Evolutionary conservation across 768 basidiomycete genomes (phyloP).

Genomic region (Omphalotus guepiniiformis): DNA sequence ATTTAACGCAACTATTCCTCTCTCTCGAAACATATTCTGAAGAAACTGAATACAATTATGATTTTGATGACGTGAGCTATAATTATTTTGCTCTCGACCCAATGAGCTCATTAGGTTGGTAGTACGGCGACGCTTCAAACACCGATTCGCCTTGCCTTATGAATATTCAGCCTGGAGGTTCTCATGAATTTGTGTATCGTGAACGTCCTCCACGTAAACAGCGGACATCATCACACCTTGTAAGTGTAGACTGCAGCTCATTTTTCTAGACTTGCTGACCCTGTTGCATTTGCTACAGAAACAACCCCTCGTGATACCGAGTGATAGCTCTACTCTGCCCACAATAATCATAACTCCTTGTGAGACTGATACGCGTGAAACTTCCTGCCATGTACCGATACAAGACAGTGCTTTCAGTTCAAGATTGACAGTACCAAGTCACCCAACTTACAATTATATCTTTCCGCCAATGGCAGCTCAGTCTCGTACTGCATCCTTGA

Average conservation of each 20-base stretch:
- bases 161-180: not conserved
- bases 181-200: not conserved
- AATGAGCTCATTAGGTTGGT: too few relatives aligned
- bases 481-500: not conserved
- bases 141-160: not conserved
- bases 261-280: not conserved
- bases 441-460: constrained; percentile 41
- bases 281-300: not conserved
- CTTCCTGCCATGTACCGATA: constrained; percentile 42
- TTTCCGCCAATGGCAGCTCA: constrained; percentile 18
- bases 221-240: not conserved
- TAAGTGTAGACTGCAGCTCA: not conserved
- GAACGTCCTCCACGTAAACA: constrained; percentile 8
- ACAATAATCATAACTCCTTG: constrained; percentile 51
- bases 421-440: constrained; percentile 45
- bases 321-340: constrained; percentile 36
- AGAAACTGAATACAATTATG: not conserved
- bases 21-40: not conserved
- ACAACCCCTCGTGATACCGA: constrained; percentile 25
- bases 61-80: not conserved
- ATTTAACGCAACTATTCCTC: not conserved
- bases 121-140: too few relatives aligned
- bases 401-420: constrained; percentile 53
- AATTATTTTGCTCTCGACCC: not conserved
- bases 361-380: constrained; percentile 32